Evolutionary conservation across 2,329 filamentous ascomycete genomes (phyloP).

Genomic region (Colletotrichum cordylinicola): DNA sequence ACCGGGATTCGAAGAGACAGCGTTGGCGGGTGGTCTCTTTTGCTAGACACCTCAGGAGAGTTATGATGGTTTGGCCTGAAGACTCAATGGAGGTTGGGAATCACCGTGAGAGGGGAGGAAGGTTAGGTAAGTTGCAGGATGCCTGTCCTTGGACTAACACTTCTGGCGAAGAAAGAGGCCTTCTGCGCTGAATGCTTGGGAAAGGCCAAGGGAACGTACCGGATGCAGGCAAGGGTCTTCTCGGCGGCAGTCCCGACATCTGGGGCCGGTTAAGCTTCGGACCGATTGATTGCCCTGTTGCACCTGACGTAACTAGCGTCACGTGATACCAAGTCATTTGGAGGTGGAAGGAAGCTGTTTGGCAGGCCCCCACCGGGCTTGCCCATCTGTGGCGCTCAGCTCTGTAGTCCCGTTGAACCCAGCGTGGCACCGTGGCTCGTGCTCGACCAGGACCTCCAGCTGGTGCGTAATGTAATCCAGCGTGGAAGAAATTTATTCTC

Average conservation of each 20-base stretch:
- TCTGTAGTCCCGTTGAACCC: not conserved
- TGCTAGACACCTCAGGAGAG: not conserved
- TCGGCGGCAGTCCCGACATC: not conserved
- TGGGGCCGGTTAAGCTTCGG: conserved; percentile 15
- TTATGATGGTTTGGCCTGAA: not conserved
- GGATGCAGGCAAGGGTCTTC: conserved; percentile 16
- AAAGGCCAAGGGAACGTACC: conserved; percentile 11
- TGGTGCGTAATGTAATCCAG: conserved; percentile 21
- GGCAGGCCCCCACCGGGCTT: not conserved
- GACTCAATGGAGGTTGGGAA: not conserved
- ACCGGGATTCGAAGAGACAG: not conserved
- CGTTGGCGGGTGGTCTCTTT: not conserved
- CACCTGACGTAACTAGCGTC: not conserved
- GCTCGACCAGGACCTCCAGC: conserved; percentile 14
- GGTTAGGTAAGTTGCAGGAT: not conserved
- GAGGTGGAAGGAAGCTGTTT: not conserved
- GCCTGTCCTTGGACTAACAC: not conserved
- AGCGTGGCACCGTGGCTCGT: conserved; percentile 19
- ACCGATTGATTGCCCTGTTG: not conserved
- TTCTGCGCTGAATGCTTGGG: not conserved
- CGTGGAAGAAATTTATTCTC: conserved; percentile 28
- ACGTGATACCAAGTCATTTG: conserved; percentile 1
- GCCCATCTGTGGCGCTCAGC: conserved; percentile 4
- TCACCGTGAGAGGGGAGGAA: not conserved
- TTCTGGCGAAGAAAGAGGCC: not conserved